Evolutionary conservation across 495 filamentous ascomycete species (phyloP).

Genomic region (Aspergillus incahuasiensis): DNA sequence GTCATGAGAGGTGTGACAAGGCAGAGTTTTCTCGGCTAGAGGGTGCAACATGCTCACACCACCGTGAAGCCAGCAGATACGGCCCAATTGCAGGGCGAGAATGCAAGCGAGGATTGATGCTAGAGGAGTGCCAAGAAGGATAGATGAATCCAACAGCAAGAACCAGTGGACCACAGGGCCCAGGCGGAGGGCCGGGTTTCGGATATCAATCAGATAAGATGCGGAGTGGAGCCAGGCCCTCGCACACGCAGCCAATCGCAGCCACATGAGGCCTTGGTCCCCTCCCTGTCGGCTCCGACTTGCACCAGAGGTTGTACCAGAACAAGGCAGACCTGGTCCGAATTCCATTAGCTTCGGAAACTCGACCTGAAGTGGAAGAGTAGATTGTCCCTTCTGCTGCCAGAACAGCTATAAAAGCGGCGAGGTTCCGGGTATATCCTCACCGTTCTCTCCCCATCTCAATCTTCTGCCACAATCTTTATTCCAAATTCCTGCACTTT

Average conservation of each 20-base stretch:
- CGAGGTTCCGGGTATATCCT: neutral
- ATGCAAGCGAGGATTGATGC: neutral
- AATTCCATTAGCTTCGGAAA: neutral
- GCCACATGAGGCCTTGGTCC: neutral
- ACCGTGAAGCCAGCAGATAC: neutral
- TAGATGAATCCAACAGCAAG: slow-evolving; percentile 11
- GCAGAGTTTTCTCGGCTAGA: neutral
- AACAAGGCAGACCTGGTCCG: slow-evolving; percentile 4
- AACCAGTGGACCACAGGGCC: slow-evolving; percentile 7
- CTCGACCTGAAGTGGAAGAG: neutral
- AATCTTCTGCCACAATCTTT: neutral
- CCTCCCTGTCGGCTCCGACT: neutral
- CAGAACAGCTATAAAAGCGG: slow-evolving; percentile 5
- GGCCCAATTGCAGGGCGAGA: neutral
- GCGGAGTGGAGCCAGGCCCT: slow-evolving; percentile 6
- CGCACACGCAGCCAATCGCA: neutral
- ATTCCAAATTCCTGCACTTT: neutral
- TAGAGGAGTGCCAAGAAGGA: slow-evolving; percentile 11
- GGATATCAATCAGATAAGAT: slow-evolving; percentile 20
- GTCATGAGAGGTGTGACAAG: neutral
- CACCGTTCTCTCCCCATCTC: neutral
- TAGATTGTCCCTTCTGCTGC: neutral
- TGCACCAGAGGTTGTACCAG: neutral
- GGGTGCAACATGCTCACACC: neutral
- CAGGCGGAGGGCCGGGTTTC: neutral